These are phyloP conservation scores for Asterionellopsis glacialis DNA, from an alignment of 108 stramenopile species.

Conservation along the genomic window DNA sequence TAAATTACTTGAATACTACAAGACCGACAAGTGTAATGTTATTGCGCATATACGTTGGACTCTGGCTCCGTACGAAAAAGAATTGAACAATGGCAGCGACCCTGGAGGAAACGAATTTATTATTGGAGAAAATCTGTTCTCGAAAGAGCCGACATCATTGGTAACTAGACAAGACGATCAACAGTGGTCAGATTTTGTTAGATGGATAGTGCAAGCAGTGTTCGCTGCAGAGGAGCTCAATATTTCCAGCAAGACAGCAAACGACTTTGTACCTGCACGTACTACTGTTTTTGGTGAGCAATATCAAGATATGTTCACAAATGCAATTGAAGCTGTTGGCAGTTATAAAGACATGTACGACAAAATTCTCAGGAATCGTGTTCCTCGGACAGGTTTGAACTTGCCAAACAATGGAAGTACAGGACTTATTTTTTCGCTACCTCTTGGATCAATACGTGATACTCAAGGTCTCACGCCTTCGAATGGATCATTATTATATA, in stretches of 20 bases:
- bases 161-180: slow-evolving; percentile 41
- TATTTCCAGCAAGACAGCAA: slow-evolving; percentile 13
- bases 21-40: not conserved
- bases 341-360: slow-evolving; percentile 6
- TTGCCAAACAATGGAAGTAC: slow-evolving; percentile 42
- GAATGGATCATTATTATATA: slow-evolving; percentile 7
- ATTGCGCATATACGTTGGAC: slow-evolving; percentile 3
- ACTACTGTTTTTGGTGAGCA: not conserved
- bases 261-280: not conserved
- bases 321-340: slow-evolving; percentile 2
- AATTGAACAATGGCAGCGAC: too few species aligned
- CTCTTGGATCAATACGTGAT: slow-evolving; percentile 22
- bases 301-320: not conserved
- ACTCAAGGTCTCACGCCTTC: not conserved
- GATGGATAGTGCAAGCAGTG: slow-evolving; percentile 32
- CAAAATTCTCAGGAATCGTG: slow-evolving; percentile 6
- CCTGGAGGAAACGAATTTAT: too few species aligned
- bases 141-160: slow-evolving; percentile 26
- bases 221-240: slow-evolving; percentile 37
- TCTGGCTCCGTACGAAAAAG: slow-evolving; percentile 9
- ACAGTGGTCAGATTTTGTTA: slow-evolving; percentile 41
- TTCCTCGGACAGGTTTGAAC: slow-evolving; percentile 17
- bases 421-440: slow-evolving; percentile 35
- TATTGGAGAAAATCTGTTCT: slow-evolving; percentile 13
- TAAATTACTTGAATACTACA: slow-evolving; percentile 17